Evolutionary conservation across 2,329 filamentous ascomycete species (phyloP), one percentile per base, ranked within the genome.

Genomic region (Fusarium odoratissimum): DNA sequence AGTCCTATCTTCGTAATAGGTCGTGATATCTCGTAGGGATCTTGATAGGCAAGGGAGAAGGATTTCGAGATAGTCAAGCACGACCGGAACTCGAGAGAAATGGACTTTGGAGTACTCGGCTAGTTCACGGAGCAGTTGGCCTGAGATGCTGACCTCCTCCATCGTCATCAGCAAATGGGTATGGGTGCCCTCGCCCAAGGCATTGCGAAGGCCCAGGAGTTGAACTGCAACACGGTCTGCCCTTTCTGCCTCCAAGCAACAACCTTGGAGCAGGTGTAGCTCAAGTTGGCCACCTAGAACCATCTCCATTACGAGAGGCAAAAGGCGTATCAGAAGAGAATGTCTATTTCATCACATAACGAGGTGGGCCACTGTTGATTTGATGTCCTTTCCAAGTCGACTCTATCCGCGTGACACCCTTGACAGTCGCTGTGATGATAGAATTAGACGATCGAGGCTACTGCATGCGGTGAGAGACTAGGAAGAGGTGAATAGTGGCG

Each of bases 1-100:
- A 8, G 82, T 82, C 40, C 82, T 84, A 75, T 90, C 86, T 38
- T 89, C 84, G 73, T 89, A 86, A 77, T 85, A 85, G 13, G 65
- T 69, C 44, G 80, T 84, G 71, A 91, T 90, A 67, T 90, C 88
- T 45, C 83, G 78, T 21, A 91, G 78, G 1, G 86, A 87, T 61
- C 82, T 84, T 58, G 82, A 83, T 23, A 91, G 80, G 62, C 88
- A 89, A 1, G 89, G 89, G 5, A 91, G 81, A 21, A 90, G 73
- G 64, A 90, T 82, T 63, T 88, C 85, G 51, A 91, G 84, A 74
- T 90, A 86, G 75, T 89, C 85, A 38, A 88, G 78, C 31, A 90
- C 83, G 21, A 87, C 79, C 1, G 85, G 84, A 11, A 90, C 81
- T 23, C 88, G 85, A 30, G 82, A 77, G 57, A 83, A 79, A 74